Percentiles rank a stretch among this genome's conserved stretches.
These are phyloP conservation scores for Hanseniaspora vineae DNA, from an alignment of 805 yeast genomes.

Conservation along the genomic window DNA sequence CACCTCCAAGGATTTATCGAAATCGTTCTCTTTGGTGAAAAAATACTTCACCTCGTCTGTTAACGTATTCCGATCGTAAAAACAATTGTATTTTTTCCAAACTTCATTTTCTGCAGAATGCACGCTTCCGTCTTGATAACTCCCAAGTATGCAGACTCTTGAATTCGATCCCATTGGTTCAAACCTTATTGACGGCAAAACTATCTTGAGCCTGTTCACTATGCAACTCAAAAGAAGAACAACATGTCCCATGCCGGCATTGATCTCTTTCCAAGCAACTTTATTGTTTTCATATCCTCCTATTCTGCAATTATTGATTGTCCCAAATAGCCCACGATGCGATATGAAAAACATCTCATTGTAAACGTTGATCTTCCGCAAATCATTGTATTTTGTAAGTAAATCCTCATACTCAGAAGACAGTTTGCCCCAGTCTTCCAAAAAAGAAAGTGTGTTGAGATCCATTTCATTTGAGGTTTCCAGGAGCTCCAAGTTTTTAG, in stretches of 20 bases:
- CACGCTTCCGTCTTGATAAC: slow-evolving; percentile 14
- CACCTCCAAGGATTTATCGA: slow-evolving; percentile 75
- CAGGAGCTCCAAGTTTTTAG: slow-evolving; percentile 33
- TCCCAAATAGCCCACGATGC: slow-evolving; percentile 72
- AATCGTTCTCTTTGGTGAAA: slow-evolving; percentile 52
- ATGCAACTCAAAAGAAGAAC: slow-evolving; percentile 58
- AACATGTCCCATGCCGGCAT: slow-evolving; percentile 83
- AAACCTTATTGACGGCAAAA: slow-evolving; percentile 45
- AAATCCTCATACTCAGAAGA: slow-evolving; percentile 51
- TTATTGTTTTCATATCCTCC: slow-evolving; percentile 49
- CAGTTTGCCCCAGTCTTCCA: slow-evolving; percentile 47
- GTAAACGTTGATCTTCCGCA: slow-evolving; percentile 70
- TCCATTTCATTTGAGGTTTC: slow-evolving; percentile 42
- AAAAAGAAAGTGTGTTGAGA: slow-evolving; percentile 36
- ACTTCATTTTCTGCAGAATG: slow-evolving; percentile 24
- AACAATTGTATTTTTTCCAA: slow-evolving; percentile 40
- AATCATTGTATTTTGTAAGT: slow-evolving; percentile 50
- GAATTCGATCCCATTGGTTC: slow-evolving; percentile 82
- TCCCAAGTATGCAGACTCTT: slow-evolving; percentile 45
- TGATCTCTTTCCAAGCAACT: slow-evolving; percentile 84
- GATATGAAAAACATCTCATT: slow-evolving; percentile 75
- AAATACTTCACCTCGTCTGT: slow-evolving; percentile 37
- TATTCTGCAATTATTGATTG: slow-evolving; percentile 74
- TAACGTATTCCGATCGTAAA: slow-evolving; percentile 54
- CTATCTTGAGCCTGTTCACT: slow-evolving; percentile 39